Conservation (phyloP, 495 filamentous ascomycete species). For the Annulohypoxylon bovei region DNA sequence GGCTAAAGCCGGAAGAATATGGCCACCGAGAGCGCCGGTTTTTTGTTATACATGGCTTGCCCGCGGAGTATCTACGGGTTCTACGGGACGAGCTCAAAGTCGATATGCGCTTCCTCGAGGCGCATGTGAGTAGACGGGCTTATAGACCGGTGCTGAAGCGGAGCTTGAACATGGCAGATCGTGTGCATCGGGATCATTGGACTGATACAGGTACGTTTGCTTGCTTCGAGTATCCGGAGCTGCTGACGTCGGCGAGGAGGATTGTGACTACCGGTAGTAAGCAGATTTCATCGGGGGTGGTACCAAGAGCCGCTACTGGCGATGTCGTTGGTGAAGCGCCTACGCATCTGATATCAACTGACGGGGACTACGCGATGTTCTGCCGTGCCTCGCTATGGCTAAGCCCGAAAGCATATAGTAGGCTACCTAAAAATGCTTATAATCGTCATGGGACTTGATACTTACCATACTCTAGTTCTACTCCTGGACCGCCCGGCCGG, state of each 20-base stretch:
- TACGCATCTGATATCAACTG: conserved; percentile 14
- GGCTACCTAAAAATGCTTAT: background rate
- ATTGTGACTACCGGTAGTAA: background rate
- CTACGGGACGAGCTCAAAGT: conserved; percentile 34
- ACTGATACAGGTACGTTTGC: no score
- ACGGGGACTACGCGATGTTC: conserved; percentile 37
- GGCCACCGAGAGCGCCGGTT: conserved; percentile 8
- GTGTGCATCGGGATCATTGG: no score
- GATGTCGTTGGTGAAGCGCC: conserved; percentile 27
- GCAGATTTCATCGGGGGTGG: background rate
- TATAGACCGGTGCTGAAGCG: conserved; percentile 33
- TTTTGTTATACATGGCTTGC: conserved; percentile 46
- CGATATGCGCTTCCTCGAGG: conserved; percentile 48
- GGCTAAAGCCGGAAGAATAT: background rate
- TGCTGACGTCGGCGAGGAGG: conserved; percentile 19
- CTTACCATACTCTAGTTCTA: conserved; percentile 36
- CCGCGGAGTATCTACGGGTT: conserved; percentile 30
- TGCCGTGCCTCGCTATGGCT: conserved; percentile 49
- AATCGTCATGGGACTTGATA: conserved; percentile 1
- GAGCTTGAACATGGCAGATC: background rate
- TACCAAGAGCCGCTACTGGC: background rate
- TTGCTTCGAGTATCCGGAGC: conserved; percentile 49
- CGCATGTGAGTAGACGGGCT: conserved; percentile 41
- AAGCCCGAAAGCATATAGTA: conserved; percentile 24
- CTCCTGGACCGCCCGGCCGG: conserved; percentile 45